Base-by-base conservation (phyloP, 495 filamentous ascomycete genomes). In the Xylaria curta region DNA sequence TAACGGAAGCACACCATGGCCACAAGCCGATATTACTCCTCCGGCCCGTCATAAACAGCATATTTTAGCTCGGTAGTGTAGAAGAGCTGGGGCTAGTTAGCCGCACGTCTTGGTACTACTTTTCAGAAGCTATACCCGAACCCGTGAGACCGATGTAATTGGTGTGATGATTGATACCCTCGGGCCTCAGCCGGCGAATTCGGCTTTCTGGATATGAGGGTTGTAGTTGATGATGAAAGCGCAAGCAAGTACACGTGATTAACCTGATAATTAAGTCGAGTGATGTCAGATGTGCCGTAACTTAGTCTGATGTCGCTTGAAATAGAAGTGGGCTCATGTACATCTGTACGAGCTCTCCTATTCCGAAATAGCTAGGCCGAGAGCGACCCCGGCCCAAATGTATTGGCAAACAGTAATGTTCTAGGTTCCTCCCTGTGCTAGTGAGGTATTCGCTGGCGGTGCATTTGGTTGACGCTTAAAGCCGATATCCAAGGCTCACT, bases 311-410 rank as follows among this genome's bases (percentile, higher is more conserved):
- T 17, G n/a, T 44, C 17, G 65, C 65, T 67, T 33, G 65, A 67
- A 67, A 56, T 67, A 67, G 65, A 59, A 60, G 66, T 58, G 53
- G 66, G 53, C 53, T 68, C 65, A 40, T 44, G 36, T 42, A n/a
- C n/a, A n/a, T n/a, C n/a, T n/a, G n/a, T n/a, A 51, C 31, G 66
- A 60, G 53, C 42, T 68, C 65, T 53, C 66, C 51, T 68, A 59
- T 68, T 68, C 66, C 17, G 38, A 60, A 46, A 59, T 38, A 68
- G 53, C 47, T 68, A 68, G 51, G 26, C 24, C 66, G 24, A n/a
- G 53, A 26, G 66, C 17, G 47, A 46, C 53, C 66, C 66, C 10
- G 53, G 53, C 40, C 46, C 0, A 36, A 40, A 40, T 36, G 49
- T 60, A 24, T 47, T 68, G 66, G 53, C 53, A 60, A 46, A 59